A percentile compares a stretch with the other conserved stretches of the same genome.
Conservation (phyloP, 2,329 filamentous ascomycete genomes). For the Diaporthe ilicicola region DNA sequence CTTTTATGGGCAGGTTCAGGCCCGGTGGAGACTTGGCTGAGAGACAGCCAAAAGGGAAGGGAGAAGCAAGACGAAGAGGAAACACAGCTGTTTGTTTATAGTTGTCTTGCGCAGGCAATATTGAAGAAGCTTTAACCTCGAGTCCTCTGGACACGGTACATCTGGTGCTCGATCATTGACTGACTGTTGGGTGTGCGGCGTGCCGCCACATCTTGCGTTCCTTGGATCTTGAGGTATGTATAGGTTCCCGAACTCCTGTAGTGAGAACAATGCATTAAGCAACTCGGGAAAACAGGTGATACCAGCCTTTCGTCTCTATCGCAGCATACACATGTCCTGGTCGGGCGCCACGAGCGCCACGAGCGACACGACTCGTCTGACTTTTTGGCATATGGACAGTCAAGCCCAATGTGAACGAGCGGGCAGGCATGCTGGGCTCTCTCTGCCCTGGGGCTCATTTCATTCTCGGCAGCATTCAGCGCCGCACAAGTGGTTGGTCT, state of each 20-base stretch:
- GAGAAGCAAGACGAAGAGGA: background rate
- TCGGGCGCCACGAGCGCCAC: background rate
- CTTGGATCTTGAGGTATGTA: background rate
- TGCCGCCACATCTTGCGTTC: background rate
- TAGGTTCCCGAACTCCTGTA: background rate
- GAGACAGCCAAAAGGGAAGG: background rate
- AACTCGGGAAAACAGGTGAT: background rate
- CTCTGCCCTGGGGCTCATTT: background rate
- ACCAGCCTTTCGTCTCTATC: background rate
- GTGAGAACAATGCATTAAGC: background rate
- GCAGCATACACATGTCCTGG: background rate
- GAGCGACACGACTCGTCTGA: too few species aligned
- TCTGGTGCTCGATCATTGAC: background rate
- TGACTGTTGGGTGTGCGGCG: background rate
- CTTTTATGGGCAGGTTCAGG: background rate
- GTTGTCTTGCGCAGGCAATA: slow-evolving; percentile 32
- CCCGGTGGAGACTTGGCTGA: background rate
- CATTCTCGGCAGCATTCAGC: background rate
- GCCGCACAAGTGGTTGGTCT: background rate
- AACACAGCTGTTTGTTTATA: slow-evolving; percentile 32
- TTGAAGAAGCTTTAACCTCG: slow-evolving; percentile 27
- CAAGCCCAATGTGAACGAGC: background rate
- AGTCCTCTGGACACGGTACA: background rate
- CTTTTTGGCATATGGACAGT: too few species aligned
- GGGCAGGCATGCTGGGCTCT: background rate